These are phyloP conservation scores for Prunus fruticosa DNA, from an alignment of 306 rosid genomes.

Conservation along the genomic window DNA sequence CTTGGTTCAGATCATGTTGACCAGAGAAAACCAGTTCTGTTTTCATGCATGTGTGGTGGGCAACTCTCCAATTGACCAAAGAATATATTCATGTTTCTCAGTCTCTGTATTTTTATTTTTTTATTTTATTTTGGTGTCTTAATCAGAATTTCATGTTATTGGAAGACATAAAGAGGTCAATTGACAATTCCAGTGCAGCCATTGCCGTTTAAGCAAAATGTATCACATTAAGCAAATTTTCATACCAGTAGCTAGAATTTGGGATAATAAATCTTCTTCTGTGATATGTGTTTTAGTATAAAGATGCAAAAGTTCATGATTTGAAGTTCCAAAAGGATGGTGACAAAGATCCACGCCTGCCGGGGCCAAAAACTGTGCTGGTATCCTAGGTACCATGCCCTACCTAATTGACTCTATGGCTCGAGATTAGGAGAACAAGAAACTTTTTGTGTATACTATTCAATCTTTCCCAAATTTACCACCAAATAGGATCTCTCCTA, in stretches of 20 bases:
- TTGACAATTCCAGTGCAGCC: background rate
- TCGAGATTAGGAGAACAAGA: background rate
- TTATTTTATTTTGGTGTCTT: background rate
- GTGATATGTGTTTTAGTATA: background rate
- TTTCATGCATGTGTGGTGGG: constrained; percentile 45
- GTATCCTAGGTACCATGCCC: background rate
- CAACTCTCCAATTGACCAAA: constrained; percentile 1
- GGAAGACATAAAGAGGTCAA: constrained; percentile 6
- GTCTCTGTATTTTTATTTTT: background rate
- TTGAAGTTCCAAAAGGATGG: background rate
- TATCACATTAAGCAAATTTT: background rate
- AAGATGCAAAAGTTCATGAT: background rate
- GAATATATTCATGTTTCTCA: background rate
- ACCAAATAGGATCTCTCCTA: background rate
- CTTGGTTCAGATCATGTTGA: constrained; percentile 18
- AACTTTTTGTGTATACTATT: background rate
- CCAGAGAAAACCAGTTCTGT: constrained; percentile 24
- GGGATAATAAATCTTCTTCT: background rate
- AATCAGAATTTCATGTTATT: constrained; percentile 8
- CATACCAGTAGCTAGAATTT: background rate
- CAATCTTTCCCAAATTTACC: background rate
- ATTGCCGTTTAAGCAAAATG: background rate
- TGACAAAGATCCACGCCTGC: background rate
- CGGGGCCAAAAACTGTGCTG: background rate
- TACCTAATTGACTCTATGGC: background rate